phyloP scores from a whole-genome alignment of 352 stramenopile genomes.

The Phytopythium boreale region DNA sequence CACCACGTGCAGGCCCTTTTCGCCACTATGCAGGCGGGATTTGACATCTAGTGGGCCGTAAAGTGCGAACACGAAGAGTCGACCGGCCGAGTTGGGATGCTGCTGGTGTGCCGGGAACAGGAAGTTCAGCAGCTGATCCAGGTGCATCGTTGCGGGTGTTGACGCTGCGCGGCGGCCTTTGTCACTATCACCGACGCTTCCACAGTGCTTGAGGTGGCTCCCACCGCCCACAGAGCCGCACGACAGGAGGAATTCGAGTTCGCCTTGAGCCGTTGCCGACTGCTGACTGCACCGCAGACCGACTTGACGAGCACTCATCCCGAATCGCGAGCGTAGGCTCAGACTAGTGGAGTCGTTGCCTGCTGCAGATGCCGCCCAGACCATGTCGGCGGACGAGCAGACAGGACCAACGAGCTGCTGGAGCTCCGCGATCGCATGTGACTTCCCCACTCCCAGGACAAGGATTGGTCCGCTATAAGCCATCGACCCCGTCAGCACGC shows the following conservation, averaged over 20 bases:
- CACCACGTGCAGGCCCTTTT: conserved; percentile 62
- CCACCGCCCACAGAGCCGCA: conserved; percentile 5
- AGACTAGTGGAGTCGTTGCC: not conserved
- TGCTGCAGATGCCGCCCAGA: not conserved
- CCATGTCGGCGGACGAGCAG: conserved; percentile 13
- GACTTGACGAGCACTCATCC: conserved; percentile 25
- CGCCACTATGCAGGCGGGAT: conserved; percentile 50
- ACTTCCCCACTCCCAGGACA: conserved; percentile 42
- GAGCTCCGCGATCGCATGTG: conserved; percentile 44
- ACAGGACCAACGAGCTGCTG: conserved; percentile 46
- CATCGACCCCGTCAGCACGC: not conserved
- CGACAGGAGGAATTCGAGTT: conserved; percentile 43
- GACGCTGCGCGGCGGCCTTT: not conserved
- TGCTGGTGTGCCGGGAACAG: conserved; percentile 74
- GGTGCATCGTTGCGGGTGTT: conserved; percentile 23
- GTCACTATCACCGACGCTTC: not conserved
- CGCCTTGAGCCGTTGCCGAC: conserved; percentile 26
- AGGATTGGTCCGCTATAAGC: conserved; percentile 31
- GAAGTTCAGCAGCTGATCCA: conserved; percentile 68
- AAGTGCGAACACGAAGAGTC: conserved; percentile 77
- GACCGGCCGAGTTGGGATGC: conserved; percentile 71
- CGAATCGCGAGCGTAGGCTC: conserved; percentile 41
- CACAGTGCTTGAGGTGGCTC: not conserved
- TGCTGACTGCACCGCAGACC: conserved; percentile 41
- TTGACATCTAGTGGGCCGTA: conserved; percentile 74